Conservation (phyloP, 139 green algal species). For the Chlamydomonas schloesseri region DNA sequence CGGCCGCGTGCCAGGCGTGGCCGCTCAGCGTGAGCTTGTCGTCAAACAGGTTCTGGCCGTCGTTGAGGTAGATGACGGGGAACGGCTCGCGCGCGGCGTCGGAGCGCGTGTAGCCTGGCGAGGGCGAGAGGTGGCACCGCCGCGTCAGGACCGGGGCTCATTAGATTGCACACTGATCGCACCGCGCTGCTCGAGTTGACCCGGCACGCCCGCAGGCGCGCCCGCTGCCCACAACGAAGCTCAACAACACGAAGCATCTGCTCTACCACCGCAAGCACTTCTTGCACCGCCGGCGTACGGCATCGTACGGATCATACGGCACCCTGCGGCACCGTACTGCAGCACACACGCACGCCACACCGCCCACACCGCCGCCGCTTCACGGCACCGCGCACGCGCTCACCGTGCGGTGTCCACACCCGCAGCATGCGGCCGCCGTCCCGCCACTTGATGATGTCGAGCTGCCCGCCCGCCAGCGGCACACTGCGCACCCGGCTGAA, state of each 20-base stretch:
- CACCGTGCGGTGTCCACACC: slow-evolving; percentile 55
- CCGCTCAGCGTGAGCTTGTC: slow-evolving; percentile 49
- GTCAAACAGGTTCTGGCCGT: slow-evolving; percentile 75
- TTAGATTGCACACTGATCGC: no score
- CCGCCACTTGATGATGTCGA: slow-evolving; percentile 44
- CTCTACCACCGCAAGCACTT: no score
- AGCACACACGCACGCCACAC: background rate
- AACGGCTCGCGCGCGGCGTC: slow-evolving; percentile 1
- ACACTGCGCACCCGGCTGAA: background rate
- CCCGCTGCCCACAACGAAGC: no score
- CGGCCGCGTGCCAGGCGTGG: slow-evolving; percentile 56
- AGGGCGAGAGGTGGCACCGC: background rate
- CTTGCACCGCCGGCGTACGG: no score
- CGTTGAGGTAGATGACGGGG: slow-evolving; percentile 66
- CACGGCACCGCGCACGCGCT: background rate
- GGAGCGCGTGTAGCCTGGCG: slow-evolving; percentile 8
- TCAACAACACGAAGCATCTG: no score
- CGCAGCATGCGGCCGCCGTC: slow-evolving; percentile 39
- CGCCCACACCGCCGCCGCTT: background rate
- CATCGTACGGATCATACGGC: no score
- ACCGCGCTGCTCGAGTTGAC: no score
- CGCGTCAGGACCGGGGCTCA: background rate
- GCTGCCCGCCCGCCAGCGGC: slow-evolving; percentile 38
- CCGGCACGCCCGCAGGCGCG: no score
- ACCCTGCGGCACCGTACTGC: no score